These are phyloP conservation scores for Boletus sensibilis DNA, from an alignment of 768 basidiomycete genomes.

Conservation along the genomic window DNA sequence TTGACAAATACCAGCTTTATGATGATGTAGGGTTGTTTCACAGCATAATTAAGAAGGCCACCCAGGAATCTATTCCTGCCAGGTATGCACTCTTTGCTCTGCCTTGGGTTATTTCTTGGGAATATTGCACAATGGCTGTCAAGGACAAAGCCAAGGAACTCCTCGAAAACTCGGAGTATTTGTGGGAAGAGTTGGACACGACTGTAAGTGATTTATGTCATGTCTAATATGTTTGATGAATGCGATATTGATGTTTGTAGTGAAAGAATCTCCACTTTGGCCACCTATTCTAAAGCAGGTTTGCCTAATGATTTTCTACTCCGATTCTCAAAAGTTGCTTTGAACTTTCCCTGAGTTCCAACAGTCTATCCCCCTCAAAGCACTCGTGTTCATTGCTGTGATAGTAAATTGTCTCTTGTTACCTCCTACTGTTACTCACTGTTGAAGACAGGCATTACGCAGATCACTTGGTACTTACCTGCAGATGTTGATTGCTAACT, in stretches of 20 bases:
- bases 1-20: background rate
- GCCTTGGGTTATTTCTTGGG: background rate
- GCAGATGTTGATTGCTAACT: too few relatives aligned
- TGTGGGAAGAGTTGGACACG: background rate
- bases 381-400: too few relatives aligned
- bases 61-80: background rate
- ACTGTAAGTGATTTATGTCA: background rate
- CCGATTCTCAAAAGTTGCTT: too few relatives aligned
- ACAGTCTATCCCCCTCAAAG: too few relatives aligned
- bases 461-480: too few relatives aligned
- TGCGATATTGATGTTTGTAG: background rate
- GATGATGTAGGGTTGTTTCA: background rate
- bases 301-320: too few relatives aligned
- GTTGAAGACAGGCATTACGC: too few relatives aligned
- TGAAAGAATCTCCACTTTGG: background rate
- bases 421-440: too few relatives aligned
- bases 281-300: too few relatives aligned
- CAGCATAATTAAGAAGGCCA: background rate
- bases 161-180: background rate
- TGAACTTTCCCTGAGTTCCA: too few relatives aligned
- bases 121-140: background rate
- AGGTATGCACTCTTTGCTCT: background rate
- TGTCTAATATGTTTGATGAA: background rate
- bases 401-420: too few relatives aligned
- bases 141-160: background rate